Evolutionary conservation across 2,329 filamentous ascomycete genomes (phyloP), one percentile per base, ranked within the genome.

Genomic region (Sporothrix inflata): DNA sequence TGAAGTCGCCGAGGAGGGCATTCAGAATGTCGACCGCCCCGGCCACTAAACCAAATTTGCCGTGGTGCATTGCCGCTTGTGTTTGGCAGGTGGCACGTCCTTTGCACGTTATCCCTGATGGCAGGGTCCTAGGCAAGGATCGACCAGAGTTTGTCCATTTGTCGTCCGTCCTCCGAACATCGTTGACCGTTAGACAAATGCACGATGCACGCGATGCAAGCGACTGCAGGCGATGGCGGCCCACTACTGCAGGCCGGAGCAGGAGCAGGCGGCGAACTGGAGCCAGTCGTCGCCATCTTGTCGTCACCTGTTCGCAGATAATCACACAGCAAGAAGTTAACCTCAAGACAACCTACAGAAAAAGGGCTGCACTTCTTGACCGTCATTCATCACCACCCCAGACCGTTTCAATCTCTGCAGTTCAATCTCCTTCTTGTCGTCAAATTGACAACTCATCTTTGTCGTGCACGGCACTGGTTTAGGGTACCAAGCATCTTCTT

Each of bases 191-290:
- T 42, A 40, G 57, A 61, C 34, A 42, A 6, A 60, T 61, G 55
- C 55, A 61, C 16, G 34, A 42, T 61, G 19, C 30, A 38, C 5
- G 30, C 55, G 55, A 60, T 60, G 55, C 55, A 60, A 60, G 27
- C 53, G 24, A 55, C 24, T 30, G 12, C 53, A 55, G 53, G 53
- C 55, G 55, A 60, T 60, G 30, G 27, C 14, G 38, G 5, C 27
- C 11, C 55, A 60, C 55, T 60, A 60, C 30, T 60, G 55, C 55
- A 60, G 55, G 27, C 55, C 55, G 14, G 55, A 38, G 55, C 55
- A 60, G 27, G 30, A 27, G 27, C 40, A 34, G 55, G 27, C 14
- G 55, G 53, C 12, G 24, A 34, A 1, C 53, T 34, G 24, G 53
- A 34, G 53, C 55, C 55, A 60, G 55, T 38, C 55, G 16, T 60